Evolutionary conservation across 1,139 yeast genomes (phyloP).

Genomic region (Candida freyschussii): DNA sequence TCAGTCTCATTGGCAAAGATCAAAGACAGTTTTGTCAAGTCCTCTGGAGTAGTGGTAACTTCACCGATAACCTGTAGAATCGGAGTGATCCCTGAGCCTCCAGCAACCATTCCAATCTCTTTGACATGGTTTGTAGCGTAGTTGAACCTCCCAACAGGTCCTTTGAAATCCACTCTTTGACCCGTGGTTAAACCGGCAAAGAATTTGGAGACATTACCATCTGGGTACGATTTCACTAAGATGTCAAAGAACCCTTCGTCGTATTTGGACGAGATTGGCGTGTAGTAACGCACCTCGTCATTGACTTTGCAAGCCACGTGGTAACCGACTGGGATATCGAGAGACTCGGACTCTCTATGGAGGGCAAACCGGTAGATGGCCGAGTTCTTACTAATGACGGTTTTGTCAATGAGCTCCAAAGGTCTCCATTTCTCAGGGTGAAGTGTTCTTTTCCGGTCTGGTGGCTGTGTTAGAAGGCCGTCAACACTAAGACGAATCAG

Average conservation of each 20-base stretch:
- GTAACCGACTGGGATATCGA: conserved; percentile 69
- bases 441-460: conserved; percentile 39
- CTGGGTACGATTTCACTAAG: conserved; percentile 65
- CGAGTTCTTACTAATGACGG: conserved; percentile 60
- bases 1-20: conserved; percentile 69
- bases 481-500: no score
- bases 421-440: conserved; percentile 53
- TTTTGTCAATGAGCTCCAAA: conserved; percentile 66
- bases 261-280: conserved; percentile 67
- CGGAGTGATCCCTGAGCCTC: conserved; percentile 81
- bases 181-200: conserved; percentile 63
- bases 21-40: conserved; percentile 52
- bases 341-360: conserved; percentile 51
- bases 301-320: conserved; percentile 58
- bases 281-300: conserved; percentile 62
- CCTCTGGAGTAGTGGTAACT: conserved; percentile 61
- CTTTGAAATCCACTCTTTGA: conserved; percentile 63
- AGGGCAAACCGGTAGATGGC: conserved; percentile 72
- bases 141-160: conserved; percentile 70
- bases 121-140: conserved; percentile 57
- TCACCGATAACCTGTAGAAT: conserved; percentile 60
- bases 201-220: conserved; percentile 60
- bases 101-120: conserved; percentile 68
- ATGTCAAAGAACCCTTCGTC: conserved; percentile 73
- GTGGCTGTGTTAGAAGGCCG: no score